Evolutionary conservation across 1,284 basidiomycete species (phyloP).

Genomic region (Rhodotorula mucilaginosa): DNA sequence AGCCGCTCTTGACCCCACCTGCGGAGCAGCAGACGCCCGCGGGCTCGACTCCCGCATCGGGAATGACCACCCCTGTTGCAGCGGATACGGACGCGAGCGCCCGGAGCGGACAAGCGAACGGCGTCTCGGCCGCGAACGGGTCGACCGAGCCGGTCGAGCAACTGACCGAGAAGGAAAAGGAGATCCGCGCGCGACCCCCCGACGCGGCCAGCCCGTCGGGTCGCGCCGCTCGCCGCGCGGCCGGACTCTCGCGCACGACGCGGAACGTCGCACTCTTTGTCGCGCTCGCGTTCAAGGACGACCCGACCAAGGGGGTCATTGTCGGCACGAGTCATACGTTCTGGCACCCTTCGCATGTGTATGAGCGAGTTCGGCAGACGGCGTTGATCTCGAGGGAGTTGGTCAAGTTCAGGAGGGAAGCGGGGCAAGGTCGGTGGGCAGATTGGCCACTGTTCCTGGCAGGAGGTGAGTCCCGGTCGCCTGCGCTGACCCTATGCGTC

Average conservation of each 20-base stretch:
- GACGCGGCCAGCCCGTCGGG: constrained; percentile 12
- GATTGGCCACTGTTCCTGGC: constrained; percentile 76
- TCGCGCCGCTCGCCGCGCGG: constrained; percentile 4
- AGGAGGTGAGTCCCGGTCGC: constrained; percentile 60
- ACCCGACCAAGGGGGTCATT: constrained; percentile 55
- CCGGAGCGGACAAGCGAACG: neutral
- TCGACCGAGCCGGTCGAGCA: constrained; percentile 3
- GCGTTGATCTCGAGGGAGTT: constrained; percentile 65
- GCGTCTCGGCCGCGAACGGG: neutral
- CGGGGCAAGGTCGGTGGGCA: constrained; percentile 52
- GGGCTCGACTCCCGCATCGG: neutral
- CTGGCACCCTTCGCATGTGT: constrained; percentile 73
- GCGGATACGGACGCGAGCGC: neutral
- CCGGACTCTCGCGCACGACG: constrained; percentile 52
- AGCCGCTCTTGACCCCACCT: neutral
- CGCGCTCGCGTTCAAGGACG: constrained; percentile 57
- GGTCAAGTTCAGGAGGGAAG: constrained; percentile 55
- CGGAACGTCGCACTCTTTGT: constrained; percentile 74
- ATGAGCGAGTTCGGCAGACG: constrained; percentile 74
- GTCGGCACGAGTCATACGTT: constrained; percentile 84
- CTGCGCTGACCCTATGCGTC: no score
- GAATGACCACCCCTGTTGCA: neutral
- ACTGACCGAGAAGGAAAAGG: constrained; percentile 22
- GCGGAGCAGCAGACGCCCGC: neutral
- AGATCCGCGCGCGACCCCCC: constrained; percentile 23